Evolutionary conservation across 352 stramenopile species (phyloP), one percentile per base, ranked within the genome.

Genomic region (Globisporangium echinulatum): DNA sequence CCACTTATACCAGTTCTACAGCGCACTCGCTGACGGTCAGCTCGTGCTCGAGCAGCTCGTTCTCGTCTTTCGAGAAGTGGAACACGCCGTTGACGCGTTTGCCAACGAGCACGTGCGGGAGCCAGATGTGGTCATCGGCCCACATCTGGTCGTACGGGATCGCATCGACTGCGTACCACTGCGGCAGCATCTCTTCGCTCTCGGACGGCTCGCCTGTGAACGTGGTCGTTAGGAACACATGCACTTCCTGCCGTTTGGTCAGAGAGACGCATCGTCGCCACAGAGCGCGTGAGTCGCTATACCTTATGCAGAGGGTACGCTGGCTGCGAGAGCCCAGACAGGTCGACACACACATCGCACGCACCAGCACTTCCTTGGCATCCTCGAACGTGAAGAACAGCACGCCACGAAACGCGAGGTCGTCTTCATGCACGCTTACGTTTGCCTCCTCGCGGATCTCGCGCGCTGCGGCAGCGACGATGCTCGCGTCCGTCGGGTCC

Each of bases 101-200:
- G 44, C 85, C 88, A 1, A 56, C 62, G 13, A 96, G 73, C 17
- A 97, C 70, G 17, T 85, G 75, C 25, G 85, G 86, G 46, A 96
- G 63, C 88, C 88, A 97, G 49, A 90, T 62, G 51, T 47, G 54
- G 62, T 97, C 87, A 66, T 96, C 87, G 2, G 82, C 66, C 88
- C 88, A 97, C 88, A 97, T 97, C n/a, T 64, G 66, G 3, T 76
- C 60, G 55, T 79, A 92, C n/a, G 90, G 90, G 49, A 97, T 82
- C 10, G 63, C 61, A 40, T 66, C 63, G 7, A 69, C 49, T 49
- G 70, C 57, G 67, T 77, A 96, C 90, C 90, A 97, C 51, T 83
- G 55, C 37, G 90, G 87, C 57, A 57, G 70, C 90, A 97, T 97
- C 69, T 97, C 90, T 6, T 97, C 85, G 53, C 79, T 91, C 69